These are phyloP conservation scores for Quercus aquifolioides DNA, from an alignment of 306 rosid species.

Conservation along the genomic window DNA sequence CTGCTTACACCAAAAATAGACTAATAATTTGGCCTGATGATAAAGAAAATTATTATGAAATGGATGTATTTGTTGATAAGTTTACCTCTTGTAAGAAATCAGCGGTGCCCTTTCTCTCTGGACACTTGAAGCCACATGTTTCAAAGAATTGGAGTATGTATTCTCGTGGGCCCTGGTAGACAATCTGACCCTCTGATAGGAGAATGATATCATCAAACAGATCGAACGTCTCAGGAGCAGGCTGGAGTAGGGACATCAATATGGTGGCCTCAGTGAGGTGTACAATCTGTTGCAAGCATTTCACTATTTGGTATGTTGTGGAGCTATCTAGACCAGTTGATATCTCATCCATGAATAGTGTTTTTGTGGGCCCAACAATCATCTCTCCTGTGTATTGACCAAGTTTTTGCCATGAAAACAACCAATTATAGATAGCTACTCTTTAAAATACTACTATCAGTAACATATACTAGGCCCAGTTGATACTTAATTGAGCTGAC, in stretches of 20 bases:
- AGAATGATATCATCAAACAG: constrained; percentile 2
- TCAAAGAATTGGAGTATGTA: background rate
- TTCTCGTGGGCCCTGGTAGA: background rate
- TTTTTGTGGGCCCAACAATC: background rate
- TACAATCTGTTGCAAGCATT: background rate
- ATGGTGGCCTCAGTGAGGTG: background rate
- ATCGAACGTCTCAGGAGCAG: background rate
- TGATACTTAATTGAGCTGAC: no score
- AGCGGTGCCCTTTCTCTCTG: background rate
- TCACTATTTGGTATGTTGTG: background rate
- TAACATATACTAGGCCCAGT: no score
- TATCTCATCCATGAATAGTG: constrained; percentile 7
- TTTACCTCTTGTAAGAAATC: constrained; percentile 4
- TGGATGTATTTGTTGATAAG: no score
- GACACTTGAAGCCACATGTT: background rate
- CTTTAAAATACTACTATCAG: no score
- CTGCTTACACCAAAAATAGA: no score
- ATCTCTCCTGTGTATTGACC: background rate
- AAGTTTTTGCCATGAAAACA: no score
- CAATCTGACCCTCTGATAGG: background rate
- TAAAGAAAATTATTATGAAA: no score
- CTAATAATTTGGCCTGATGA: no score
- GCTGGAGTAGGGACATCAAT: constrained; percentile 2
- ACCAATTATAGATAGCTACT: no score
- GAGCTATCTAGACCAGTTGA: constrained; percentile 5